These are phyloP conservation scores for Daldinia sp. DNA, from an alignment of 2,329 filamentous ascomycete species.

Conservation along the genomic window DNA sequence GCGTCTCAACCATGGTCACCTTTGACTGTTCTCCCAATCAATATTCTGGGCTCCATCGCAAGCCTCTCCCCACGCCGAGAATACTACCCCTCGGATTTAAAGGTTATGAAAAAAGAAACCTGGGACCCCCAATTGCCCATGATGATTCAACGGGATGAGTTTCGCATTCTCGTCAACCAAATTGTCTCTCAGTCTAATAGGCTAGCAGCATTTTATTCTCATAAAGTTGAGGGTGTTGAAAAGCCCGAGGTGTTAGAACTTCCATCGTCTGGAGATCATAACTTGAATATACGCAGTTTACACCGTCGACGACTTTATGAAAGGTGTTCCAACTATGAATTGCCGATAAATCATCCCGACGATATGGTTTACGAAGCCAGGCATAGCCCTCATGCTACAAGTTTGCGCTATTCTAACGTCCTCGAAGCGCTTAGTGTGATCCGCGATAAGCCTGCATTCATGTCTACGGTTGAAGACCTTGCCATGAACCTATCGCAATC, in stretches of 20 bases:
- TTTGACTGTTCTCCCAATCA: slow-evolving; percentile 16
- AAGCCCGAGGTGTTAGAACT: not conserved
- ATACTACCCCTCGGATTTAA: slow-evolving; percentile 51
- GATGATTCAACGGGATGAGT: slow-evolving; percentile 51
- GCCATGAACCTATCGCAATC: slow-evolving; percentile 35
- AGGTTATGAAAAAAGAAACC: slow-evolving; percentile 46
- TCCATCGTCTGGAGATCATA: slow-evolving; percentile 15
- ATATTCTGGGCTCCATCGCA: slow-evolving; percentile 36
- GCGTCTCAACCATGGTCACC: slow-evolving; percentile 59
- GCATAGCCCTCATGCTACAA: slow-evolving; percentile 24
- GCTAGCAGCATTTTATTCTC: slow-evolving; percentile 38
- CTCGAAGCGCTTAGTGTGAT: slow-evolving; percentile 29
- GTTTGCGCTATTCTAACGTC: slow-evolving; percentile 32
- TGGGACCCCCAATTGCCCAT: slow-evolving; percentile 48
- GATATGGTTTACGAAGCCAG: slow-evolving; percentile 35
- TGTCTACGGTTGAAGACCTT: slow-evolving; percentile 36
- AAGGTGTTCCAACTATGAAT: slow-evolving; percentile 14
- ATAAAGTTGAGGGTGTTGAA: not conserved
- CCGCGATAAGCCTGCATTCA: slow-evolving; percentile 22
- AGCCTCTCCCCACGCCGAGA: slow-evolving; percentile 45
- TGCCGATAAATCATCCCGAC: not conserved
- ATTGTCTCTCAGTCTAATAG: slow-evolving; percentile 46
- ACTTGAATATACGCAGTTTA: slow-evolving; percentile 36
- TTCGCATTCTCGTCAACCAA: slow-evolving; percentile 41
- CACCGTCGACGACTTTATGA: slow-evolving; percentile 45